Conservation (phyloP, 1,139 yeast species). For the Nakaseomyces sp. region DNA sequence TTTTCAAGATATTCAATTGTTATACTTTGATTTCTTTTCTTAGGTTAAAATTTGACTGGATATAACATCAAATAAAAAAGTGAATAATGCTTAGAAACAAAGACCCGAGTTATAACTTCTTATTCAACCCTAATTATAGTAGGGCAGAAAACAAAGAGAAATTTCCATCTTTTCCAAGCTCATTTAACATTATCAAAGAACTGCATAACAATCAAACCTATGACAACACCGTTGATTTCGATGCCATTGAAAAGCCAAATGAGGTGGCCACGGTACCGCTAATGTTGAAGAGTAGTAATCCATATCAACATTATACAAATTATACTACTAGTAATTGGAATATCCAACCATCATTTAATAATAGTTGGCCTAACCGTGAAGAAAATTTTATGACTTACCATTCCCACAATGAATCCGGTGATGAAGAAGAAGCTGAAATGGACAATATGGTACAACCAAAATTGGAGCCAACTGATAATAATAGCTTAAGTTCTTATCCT, state of each 20-base stretch:
- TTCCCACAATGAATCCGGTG: neutral
- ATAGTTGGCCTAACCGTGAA: neutral
- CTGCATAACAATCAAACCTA: neutral
- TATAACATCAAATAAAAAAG: too few species aligned
- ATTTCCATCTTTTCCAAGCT: conserved; percentile 2
- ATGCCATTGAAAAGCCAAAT: neutral
- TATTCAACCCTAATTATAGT: neutral
- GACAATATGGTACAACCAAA: neutral
- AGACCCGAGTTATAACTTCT: neutral
- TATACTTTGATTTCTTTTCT: too few species aligned
- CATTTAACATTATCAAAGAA: neutral
- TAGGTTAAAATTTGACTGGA: too few species aligned
- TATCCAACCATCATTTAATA: neutral
- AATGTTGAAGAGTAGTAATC: neutral
- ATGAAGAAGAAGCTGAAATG: neutral
- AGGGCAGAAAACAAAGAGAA: neutral
- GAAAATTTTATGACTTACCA: neutral
- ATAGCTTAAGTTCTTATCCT: neutral
- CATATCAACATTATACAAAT: neutral
- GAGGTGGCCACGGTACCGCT: neutral
- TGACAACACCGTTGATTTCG: neutral
- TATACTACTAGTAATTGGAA: neutral
- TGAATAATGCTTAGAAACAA: conserved; percentile 3
- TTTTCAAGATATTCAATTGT: too few species aligned
- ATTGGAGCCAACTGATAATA: neutral